Base-by-base conservation (phyloP, 495 filamentous ascomycete species). In the Penicillium herquei region DNA sequence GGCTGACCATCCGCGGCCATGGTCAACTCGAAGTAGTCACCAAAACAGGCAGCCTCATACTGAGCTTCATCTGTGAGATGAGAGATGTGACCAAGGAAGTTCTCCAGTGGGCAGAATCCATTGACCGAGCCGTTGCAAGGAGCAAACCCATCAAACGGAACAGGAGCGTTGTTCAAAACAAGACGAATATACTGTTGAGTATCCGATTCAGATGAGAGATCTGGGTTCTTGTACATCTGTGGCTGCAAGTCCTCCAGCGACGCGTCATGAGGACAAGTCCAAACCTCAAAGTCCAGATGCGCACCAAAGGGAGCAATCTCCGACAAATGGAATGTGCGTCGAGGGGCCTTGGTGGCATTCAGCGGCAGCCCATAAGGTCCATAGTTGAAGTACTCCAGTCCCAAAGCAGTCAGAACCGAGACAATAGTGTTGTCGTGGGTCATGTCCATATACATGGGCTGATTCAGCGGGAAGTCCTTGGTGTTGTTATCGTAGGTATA, bases 281-380 rank as follows among this genome's bases (percentile, higher is more conserved):
- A 70, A 52, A 88, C 65, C 59, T 88, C 85, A 32, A 86, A 85
- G 64, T 83, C 78, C 1, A 88, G 66, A 10, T 84, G 71, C 0
- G 81, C 82, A 8, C 75, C 84, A 55, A 87, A 88, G 0, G 84
- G 83, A 32, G 79, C 76, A 13, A 87, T 57, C 18, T 70, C 39
- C 17, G 56, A 59, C 2, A 69, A 16, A 13, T 49, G 21, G 56
- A 70, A 70, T 14, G 42, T 61, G 12, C 59, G 63, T 5, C 8
- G 48, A 8, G 53, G 42, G 0, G 65, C 61, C 50, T 84, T 79
- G 8, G 73, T 74, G 10, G 86, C 79, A 3, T 66, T 64, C 3
- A 67, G 61, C n/a, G 81, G 79, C 8, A 82, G 60, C 13, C 71
- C 57, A 12, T 70, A 60, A 12, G 66, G 65, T 56, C 83, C 79